Evolutionary conservation across 139 green algal genomes (phyloP).

Genomic region (Microglena sp.): DNA sequence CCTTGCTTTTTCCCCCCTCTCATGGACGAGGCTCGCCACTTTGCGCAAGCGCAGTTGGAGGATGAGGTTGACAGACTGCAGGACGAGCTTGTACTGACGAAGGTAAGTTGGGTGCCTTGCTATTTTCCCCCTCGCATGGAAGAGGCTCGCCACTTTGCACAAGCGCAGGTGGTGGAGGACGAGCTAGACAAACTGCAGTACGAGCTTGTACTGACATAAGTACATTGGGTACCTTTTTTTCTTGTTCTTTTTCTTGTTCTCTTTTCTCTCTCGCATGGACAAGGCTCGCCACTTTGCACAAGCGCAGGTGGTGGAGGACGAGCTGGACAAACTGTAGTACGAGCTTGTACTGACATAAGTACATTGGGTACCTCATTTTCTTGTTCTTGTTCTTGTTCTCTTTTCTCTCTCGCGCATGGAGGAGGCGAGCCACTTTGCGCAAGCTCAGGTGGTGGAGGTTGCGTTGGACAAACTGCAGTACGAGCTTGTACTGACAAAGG

Average conservation of each 20-base stretch:
- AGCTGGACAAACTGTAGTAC: conserved; percentile 30
- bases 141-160: conserved; percentile 11
- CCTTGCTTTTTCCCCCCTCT: too few species aligned
- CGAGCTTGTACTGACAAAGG: conserved; percentile 24
- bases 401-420: too few species aligned
- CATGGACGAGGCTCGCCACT: too few species aligned
- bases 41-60: conserved; percentile 26
- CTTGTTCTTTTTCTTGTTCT: too few species aligned
- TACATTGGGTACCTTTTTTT: too few species aligned
- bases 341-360: conserved; percentile 20
- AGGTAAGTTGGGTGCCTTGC: too few species aligned
- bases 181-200: conserved; percentile 37
- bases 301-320: conserved; percentile 25
- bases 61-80: conserved; percentile 39
- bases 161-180: conserved; percentile 29
- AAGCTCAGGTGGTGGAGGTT: conserved; percentile 26
- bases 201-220: conserved; percentile 23
- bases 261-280: too few species aligned
- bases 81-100: conserved; percentile 21
- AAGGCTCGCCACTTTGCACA: too few species aligned
- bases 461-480: conserved; percentile 36
- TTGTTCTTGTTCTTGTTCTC: too few species aligned
- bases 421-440: too few species aligned
- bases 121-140: too few species aligned
- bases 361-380: too few species aligned